Base-by-base conservation (phyloP, 129 eudicot genomes). In the Chrysanthemum lavandulifolium region DNA sequence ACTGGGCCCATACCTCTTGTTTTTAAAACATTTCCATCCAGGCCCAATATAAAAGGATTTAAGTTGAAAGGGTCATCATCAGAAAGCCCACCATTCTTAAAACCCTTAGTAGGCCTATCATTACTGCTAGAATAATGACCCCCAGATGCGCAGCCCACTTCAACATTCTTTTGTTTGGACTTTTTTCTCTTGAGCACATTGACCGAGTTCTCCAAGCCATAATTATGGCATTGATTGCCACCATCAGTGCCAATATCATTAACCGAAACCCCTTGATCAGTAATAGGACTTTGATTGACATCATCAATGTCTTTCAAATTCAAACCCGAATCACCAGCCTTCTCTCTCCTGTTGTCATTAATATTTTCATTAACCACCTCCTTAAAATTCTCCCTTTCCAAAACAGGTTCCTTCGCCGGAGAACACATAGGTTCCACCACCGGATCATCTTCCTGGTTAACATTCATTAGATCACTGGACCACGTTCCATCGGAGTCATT, bases 101-200 rank as follows among this genome's bases (percentile, higher is more conserved):
- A n/a, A 13, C 61, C 61, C 61, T 55, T 55, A 55, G 61, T 55
- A 25, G 61, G 61, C 61, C 61, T 13, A n/a, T 55, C 61, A 18
- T 55, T 55, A 13, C 61, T 55, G 19, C 61, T 55, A 6, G 18
- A 12, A 55, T 55, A 55, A 18, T 55, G 4, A 7, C 61, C 61
- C 61, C 61, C 61, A 55, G 61, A 55, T 12, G 0, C 19, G 6
- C 16, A 55, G 8, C 61, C 61, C 61, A 55, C 19, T 55, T 55
- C 61, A 12, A 55, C 16, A 12, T 13, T 6, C 19, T 55, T 55
- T 13, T 55, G 16, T 12, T 12, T 55, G 9, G 19, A 55, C 61
- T 55, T 55, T n/a, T 55, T 55, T 13, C 61, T 55, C 19, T 55
- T 55, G 2, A 55, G 19, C 3, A 55, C 19, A 2, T 55, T 55